phyloP scores from a whole-genome alignment of 164 flowering plant genomes.

The Warburgia ugandensis region DNA sequence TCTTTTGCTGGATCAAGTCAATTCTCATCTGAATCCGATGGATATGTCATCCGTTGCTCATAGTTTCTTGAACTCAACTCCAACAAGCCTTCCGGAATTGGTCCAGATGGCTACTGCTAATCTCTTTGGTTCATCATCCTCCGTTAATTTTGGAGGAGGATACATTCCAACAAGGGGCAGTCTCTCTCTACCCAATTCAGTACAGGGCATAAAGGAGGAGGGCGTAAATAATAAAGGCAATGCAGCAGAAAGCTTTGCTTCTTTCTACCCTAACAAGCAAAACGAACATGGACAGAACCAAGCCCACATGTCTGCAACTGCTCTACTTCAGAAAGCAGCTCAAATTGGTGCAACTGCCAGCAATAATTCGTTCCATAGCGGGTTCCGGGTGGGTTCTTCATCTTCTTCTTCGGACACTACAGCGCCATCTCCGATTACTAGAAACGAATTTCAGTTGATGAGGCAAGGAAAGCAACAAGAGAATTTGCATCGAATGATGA shows the following conservation, averaged over 20 bases:
- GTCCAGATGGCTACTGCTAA: conserved; percentile 19
- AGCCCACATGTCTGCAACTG: conserved; percentile 58
- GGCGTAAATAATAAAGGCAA: conserved; percentile 16
- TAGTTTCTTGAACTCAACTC: conserved; percentile 12
- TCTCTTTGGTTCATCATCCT: conserved; percentile 21
- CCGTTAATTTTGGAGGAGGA: conserved; percentile 12
- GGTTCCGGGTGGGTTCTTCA: conserved; percentile 28
- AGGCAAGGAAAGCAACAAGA: conserved; percentile 14
- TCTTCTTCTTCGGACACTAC: conserved; percentile 1
- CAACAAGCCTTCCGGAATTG: conserved; percentile 22
- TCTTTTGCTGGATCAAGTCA: conserved; percentile 37
- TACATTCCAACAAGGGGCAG: not conserved
- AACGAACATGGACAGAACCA: conserved; percentile 4
- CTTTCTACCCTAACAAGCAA: conserved; percentile 12
- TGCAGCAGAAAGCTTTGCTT: conserved; percentile 16
- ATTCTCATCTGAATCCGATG: no score
- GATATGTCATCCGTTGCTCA: conserved; percentile 14
- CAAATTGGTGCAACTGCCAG: conserved; percentile 68
- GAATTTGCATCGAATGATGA: conserved; percentile 17
- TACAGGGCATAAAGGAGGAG: no score
- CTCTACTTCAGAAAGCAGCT: conserved; percentile 67
- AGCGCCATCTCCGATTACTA: no score
- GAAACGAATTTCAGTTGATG: conserved; percentile 15
- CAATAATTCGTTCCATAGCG: conserved; percentile 20
- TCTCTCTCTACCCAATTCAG: no score